These are phyloP conservation scores for Blastobotrys capitulatus DNA, from an alignment of 1,139 yeast species.

Conservation along the genomic window DNA sequence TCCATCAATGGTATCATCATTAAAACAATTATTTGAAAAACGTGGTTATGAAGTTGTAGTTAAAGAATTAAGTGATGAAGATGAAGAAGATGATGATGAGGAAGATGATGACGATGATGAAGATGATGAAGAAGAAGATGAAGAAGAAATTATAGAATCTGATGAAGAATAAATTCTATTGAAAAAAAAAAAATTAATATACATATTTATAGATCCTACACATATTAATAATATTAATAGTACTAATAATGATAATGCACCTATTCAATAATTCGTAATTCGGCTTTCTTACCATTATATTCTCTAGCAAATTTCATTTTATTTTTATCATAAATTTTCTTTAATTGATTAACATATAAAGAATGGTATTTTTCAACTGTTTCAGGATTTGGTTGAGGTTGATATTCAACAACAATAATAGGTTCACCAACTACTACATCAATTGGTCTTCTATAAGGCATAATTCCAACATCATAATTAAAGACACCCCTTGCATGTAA, in stretches of 20 bases:
- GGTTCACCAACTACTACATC: conserved; percentile 74
- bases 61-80: conserved; percentile 40
- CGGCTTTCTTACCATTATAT: conserved; percentile 14
- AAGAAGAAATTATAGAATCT: conserved; percentile 4
- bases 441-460: conserved; percentile 81
- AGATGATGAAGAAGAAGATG: conserved; percentile 11
- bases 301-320: conserved; percentile 44
- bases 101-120: conserved; percentile 16
- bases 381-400: conserved; percentile 38
- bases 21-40: conserved; percentile 43
- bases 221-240: neutral
- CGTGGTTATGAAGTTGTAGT: conserved; percentile 58
- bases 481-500: conserved; percentile 91
- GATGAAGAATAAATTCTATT: neutral
- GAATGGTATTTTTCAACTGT: conserved; percentile 68
- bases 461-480: conserved; percentile 84
- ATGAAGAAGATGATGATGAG: conserved; percentile 28
- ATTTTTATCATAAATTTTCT: conserved; percentile 62
- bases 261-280: conserved; percentile 22
- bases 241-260: no score
- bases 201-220: neutral
- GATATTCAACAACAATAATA: conserved; percentile 54
- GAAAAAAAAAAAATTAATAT: neutral
- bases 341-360: conserved; percentile 62
- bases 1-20: conserved; percentile 50